Conservation (phyloP, 2,329 filamentous ascomycete genomes). For the Chrysoporthe austroafricana region DNA sequence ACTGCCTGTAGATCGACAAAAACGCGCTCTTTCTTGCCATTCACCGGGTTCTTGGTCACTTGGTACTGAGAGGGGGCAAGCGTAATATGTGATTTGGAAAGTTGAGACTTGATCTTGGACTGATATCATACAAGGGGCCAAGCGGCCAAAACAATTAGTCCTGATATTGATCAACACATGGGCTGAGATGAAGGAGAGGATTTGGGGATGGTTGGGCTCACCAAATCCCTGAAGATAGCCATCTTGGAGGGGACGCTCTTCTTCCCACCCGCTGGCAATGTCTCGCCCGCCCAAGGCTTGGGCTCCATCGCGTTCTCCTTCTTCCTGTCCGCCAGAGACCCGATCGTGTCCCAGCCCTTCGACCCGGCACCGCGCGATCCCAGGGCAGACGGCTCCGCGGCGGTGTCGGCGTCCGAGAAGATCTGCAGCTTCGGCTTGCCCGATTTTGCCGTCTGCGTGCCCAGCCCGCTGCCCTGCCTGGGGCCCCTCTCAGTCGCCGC, state of each 20-base stretch:
- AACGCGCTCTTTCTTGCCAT: constrained; percentile 81
- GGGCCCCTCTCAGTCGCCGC: constrained; percentile 59
- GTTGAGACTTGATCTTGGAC: constrained; percentile 62
- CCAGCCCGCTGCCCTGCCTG: constrained; percentile 51
- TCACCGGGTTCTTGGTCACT: constrained; percentile 80
- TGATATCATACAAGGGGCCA: constrained; percentile 55
- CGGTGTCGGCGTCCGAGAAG: constrained; percentile 77
- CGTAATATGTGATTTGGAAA: constrained; percentile 65
- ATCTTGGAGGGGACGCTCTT: constrained; percentile 79
- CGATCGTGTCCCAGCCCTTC: constrained; percentile 91
- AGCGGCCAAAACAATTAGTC: constrained; percentile 77
- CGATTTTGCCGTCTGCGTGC: constrained; percentile 61
- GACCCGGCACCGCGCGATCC: constrained; percentile 56
- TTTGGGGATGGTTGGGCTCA: constrained; percentile 59
- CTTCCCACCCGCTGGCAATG: constrained; percentile 83
- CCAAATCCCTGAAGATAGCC: constrained; percentile 92
- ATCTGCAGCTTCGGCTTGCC: constrained; percentile 84
- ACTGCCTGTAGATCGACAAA: constrained; percentile 85
- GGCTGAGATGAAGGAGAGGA: constrained; percentile 44
- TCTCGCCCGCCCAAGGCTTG: constrained; percentile 91
- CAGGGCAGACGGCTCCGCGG: constrained; percentile 59
- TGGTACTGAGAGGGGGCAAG: constrained; percentile 74
- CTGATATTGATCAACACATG: constrained; percentile 86
- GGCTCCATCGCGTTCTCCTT: constrained; percentile 91
- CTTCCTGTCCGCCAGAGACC: constrained; percentile 81